A percentile compares a stretch with the other conserved stretches of the same genome.
These are phyloP conservation scores for Cercospora sesami DNA, from an alignment of 2,329 filamentous ascomycete species.

Conservation along the genomic window DNA sequence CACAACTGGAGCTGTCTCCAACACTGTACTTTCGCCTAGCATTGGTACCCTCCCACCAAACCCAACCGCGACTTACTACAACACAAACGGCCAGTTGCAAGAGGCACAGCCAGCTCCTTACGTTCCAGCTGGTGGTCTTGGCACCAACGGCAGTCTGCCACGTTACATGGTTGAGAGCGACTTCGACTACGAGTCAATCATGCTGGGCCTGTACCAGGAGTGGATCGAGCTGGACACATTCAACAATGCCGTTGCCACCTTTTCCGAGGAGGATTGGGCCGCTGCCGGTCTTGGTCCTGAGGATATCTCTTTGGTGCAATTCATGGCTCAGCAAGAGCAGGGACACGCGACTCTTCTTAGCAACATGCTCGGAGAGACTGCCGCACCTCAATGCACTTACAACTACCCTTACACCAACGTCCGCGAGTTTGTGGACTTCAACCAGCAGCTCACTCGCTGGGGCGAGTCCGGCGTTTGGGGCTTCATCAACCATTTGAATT, in stretches of 20 bases:
- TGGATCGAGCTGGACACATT: constrained; percentile 85
- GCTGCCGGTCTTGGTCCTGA: constrained; percentile 66
- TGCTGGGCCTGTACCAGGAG: constrained; percentile 75
- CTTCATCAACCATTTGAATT: constrained; percentile 75
- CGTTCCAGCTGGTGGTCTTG: constrained; percentile 67
- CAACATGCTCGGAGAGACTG: constrained; percentile 72
- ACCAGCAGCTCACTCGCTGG: constrained; percentile 79
- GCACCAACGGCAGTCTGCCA: constrained; percentile 74
- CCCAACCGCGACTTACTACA: constrained; percentile 67
- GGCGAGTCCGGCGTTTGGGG: constrained; percentile 80
- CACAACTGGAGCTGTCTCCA: constrained; percentile 68
- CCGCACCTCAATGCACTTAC: constrained; percentile 75
- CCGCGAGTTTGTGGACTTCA: constrained; percentile 77
- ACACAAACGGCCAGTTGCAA: constrained; percentile 68
- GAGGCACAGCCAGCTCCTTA: constrained; percentile 70
- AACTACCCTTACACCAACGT: constrained; percentile 77
- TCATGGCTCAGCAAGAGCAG: constrained; percentile 75
- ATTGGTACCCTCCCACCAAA: constrained; percentile 61
- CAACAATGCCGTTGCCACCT: constrained; percentile 70
- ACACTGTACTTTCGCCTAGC: constrained; percentile 56
- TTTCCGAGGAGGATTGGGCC: constrained; percentile 68
- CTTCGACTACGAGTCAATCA: constrained; percentile 78
- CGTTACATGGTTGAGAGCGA: constrained; percentile 77
- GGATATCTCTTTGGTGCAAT: constrained; percentile 69
- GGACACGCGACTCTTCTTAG: constrained; percentile 75